These are phyloP conservation scores for Salvia hispanica DNA, from an alignment of 257 asterid species.

Conservation along the genomic window DNA sequence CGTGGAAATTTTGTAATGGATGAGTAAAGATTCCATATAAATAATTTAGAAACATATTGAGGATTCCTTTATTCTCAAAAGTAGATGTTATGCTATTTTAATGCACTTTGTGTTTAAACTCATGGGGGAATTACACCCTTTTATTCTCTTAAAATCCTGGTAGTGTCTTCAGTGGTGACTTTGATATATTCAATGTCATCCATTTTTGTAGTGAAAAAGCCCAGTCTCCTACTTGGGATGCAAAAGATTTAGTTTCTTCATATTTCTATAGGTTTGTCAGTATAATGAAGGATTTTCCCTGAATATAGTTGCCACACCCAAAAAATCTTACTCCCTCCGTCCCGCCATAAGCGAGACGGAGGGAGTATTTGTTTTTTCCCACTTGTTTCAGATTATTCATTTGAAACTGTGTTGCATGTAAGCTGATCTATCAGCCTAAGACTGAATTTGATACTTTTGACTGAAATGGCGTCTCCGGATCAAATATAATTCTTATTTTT, in stretches of 20 bases:
- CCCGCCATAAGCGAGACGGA: too few species aligned
- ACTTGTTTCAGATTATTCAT: slow-evolving; percentile 20
- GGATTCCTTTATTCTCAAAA: slow-evolving; percentile 12
- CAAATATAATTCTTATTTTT: background rate
- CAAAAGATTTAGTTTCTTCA: slow-evolving; percentile 6
- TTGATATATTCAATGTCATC: slow-evolving; percentile 7
- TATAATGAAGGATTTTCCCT: slow-evolving; percentile 8
- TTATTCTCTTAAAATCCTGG: background rate
- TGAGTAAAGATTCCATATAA: background rate
- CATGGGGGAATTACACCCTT: slow-evolving; percentile 15
- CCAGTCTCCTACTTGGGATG: slow-evolving; percentile 26
- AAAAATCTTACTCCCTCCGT: slow-evolving; percentile 1
- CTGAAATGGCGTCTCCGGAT: slow-evolving; percentile 4
- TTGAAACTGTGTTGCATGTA: slow-evolving; percentile 10
- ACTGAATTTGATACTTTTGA: slow-evolving; percentile 23
- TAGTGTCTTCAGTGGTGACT: slow-evolving; percentile 3
- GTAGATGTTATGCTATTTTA: slow-evolving; percentile 4
- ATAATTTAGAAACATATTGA: slow-evolving; percentile 8
- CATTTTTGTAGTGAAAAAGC: slow-evolving; percentile 2
- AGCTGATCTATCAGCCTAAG: slow-evolving; percentile 17
- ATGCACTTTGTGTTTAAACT: slow-evolving; percentile 3
- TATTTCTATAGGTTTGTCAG: slow-evolving; percentile 15
- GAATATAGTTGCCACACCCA: slow-evolving; percentile 17
- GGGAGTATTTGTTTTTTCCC: slow-evolving; percentile 14
- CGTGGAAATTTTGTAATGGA: slow-evolving; percentile 12